Percentiles rank a stretch among this genome's conserved stretches.
phyloP scores from a whole-genome alignment of 2,329 filamentous ascomycete genomes.

The Rutstroemia sp. region DNA sequence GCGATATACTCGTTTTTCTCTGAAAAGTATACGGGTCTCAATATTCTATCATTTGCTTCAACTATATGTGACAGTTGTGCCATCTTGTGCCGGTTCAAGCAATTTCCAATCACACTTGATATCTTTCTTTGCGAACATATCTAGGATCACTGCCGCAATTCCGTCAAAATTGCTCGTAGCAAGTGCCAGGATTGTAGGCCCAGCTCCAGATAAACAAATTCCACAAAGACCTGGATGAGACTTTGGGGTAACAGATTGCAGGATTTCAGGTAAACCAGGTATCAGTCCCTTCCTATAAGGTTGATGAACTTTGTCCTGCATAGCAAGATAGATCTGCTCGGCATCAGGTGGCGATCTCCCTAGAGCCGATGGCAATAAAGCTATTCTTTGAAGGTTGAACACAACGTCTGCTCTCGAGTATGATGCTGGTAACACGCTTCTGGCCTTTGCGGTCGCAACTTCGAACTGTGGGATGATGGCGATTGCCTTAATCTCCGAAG shows the following conservation, averaged over 20 bases:
- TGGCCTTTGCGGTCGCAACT: constrained; percentile 86
- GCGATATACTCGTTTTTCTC: background rate
- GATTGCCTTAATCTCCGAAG: constrained; percentile 90
- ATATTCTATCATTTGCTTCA: constrained; percentile 11
- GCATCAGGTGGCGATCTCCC: constrained; percentile 86
- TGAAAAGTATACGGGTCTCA: background rate
- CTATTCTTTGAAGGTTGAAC: constrained; percentile 93
- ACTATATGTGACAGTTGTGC: constrained; percentile 26
- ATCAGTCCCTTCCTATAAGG: constrained; percentile 90
- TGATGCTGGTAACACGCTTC: constrained; percentile 71
- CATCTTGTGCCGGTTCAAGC: constrained; percentile 76
- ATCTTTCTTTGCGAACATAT: constrained; percentile 61
- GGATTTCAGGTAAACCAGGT: constrained; percentile 82
- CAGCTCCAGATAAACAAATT: constrained; percentile 90
- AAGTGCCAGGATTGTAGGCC: constrained; percentile 88
- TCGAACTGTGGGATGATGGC: constrained; percentile 95
- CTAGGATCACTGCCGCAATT: constrained; percentile 75
- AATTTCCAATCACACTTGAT: constrained; percentile 83
- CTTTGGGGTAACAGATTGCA: constrained; percentile 82
- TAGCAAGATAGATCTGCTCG: constrained; percentile 90
- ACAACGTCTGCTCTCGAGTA: constrained; percentile 78
- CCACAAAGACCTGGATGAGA: constrained; percentile 84
- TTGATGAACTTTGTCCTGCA: constrained; percentile 98
- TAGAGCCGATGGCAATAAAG: constrained; percentile 80
- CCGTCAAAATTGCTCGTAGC: constrained; percentile 83